These are phyloP conservation scores for Heracleum sosnowskyi DNA, from an alignment of 129 eudicot species.

Conservation along the genomic window DNA sequence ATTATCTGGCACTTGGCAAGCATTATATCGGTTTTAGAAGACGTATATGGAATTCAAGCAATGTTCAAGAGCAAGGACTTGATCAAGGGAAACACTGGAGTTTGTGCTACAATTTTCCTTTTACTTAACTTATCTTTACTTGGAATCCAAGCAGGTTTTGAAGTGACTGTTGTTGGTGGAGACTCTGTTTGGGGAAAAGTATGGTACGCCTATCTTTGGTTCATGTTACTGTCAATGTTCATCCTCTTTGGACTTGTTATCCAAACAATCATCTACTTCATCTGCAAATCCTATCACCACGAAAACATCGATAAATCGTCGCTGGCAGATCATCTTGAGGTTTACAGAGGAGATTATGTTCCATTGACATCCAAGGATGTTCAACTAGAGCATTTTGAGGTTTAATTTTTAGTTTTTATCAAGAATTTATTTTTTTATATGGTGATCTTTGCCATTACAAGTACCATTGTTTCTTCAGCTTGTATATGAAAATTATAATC, in stretches of 20 bases:
- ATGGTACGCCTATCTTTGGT: background rate
- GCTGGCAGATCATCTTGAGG: slow-evolving; percentile 21
- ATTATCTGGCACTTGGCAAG: background rate
- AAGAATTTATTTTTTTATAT: background rate
- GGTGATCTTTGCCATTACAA: background rate
- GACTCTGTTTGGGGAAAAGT: background rate
- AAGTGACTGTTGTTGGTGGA: background rate
- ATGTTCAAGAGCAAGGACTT: slow-evolving; percentile 10
- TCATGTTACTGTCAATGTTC: background rate
- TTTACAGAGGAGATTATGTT: slow-evolving; percentile 17
- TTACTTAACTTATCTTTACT: background rate
- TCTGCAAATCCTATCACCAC: slow-evolving; percentile 23
- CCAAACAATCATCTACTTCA: slow-evolving; percentile 21
- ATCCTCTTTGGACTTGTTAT: slow-evolving; percentile 7
- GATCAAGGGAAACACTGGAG: slow-evolving; percentile 14
- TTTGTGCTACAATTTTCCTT: background rate
- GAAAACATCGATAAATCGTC: slow-evolving; percentile 17
- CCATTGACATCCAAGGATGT: slow-evolving; percentile 19
- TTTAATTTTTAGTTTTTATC: background rate
- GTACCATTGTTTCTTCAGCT: background rate
- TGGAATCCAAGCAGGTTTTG: background rate
- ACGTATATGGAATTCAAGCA: slow-evolving; percentile 6
- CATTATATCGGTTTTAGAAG: slow-evolving; percentile 7
- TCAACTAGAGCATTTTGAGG: slow-evolving; percentile 5
- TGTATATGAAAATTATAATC: background rate